These are phyloP conservation scores for Saksenaea vasiformis DNA, from an alignment of 371 early-diverging fungal genomes.

Conservation along the genomic window DNA sequence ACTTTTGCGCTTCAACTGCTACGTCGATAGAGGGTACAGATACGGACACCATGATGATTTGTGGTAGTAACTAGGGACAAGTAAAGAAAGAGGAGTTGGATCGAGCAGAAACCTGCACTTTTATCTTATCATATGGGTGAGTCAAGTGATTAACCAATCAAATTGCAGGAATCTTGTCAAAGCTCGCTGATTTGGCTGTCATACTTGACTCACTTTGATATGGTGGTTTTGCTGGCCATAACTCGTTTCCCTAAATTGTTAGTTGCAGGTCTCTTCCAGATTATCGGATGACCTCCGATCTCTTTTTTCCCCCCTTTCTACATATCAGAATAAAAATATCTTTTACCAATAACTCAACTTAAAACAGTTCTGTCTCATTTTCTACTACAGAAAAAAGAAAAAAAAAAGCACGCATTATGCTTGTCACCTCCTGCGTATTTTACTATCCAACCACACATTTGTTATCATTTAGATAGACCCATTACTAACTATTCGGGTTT, in stretches of 20 bases:
- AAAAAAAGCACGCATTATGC: too few species aligned
- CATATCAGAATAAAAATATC: too few species aligned
- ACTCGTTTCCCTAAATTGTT: background rate
- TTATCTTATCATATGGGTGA: background rate
- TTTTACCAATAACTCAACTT: too few species aligned
- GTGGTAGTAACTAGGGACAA: background rate
- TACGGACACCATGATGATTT: background rate
- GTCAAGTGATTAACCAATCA: background rate
- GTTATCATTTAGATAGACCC: too few species aligned
- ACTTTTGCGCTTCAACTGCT: background rate
- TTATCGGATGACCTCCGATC: too few species aligned
- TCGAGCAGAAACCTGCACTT: background rate
- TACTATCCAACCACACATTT: too few species aligned
- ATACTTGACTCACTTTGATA: conserved; percentile 1
- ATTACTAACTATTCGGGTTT: too few species aligned
- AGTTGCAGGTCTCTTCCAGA: too few species aligned
- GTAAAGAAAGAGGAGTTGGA: background rate
- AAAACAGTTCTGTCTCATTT: too few species aligned
- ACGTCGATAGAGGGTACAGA: background rate
- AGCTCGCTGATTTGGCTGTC: background rate
- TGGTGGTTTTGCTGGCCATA: background rate
- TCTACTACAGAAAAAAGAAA: too few species aligned
- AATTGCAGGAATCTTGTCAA: background rate
- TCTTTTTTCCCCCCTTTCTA: too few species aligned
- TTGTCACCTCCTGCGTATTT: too few species aligned